Conservation (phyloP, 352 stramenopile genomes). For the Pythium coloratum region DNA sequence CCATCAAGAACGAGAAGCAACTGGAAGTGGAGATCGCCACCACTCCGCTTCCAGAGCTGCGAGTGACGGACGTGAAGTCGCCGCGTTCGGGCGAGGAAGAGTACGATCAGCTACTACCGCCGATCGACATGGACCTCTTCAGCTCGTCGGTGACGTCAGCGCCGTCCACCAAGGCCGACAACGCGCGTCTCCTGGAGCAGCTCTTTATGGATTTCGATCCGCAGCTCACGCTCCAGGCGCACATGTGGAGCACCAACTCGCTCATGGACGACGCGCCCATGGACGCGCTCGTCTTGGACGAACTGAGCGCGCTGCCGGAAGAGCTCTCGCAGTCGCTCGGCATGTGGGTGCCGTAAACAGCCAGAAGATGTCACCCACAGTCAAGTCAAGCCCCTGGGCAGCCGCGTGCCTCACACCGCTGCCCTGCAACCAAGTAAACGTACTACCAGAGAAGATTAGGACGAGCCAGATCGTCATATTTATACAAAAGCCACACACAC, state of each 20-base stretch:
- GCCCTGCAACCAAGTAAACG: not conserved
- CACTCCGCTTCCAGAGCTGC: not conserved
- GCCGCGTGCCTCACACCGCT: not conserved
- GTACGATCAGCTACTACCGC: conserved; percentile 16
- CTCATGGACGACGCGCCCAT: conserved; percentile 13
- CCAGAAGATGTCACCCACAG: not conserved
- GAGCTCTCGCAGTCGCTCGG: conserved; percentile 28
- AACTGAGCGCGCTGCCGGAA: conserved; percentile 25
- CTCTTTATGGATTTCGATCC: conserved; percentile 28
- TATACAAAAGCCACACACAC: not conserved
- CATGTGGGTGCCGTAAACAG: conserved; percentile 21
- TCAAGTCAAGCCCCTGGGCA: not conserved
- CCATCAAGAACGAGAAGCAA: conserved; percentile 10
- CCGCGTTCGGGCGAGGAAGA: conserved; percentile 25
- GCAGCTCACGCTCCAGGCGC: conserved; percentile 13
- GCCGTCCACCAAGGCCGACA: conserved; percentile 19
- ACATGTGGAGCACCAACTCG: conserved; percentile 33
- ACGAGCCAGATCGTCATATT: conserved; percentile 24
- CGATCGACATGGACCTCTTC: conserved; percentile 21
- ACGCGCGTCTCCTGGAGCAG: conserved; percentile 15
- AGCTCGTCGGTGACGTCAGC: conserved; percentile 5
- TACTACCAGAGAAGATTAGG: conserved; percentile 2
- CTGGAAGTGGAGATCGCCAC: conserved; percentile 3
- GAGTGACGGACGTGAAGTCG: conserved; percentile 16
- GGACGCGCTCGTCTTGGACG: conserved; percentile 11